These are phyloP conservation scores for Naumovozyma castellii DNA, from an alignment of 805 yeast species.

Conservation along the genomic window DNA sequence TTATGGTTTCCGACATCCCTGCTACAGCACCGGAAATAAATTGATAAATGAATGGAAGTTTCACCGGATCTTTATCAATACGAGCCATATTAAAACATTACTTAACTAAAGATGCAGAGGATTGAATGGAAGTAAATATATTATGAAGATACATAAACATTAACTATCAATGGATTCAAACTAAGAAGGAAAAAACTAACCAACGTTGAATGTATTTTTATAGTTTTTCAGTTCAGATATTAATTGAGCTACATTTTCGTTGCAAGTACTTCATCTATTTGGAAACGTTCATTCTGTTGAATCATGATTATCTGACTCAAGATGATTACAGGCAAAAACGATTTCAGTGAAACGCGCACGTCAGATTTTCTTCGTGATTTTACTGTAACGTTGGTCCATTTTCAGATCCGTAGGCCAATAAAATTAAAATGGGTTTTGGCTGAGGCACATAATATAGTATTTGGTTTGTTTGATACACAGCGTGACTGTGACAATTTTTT, in stretches of 20 bases:
- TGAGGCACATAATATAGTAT: background rate
- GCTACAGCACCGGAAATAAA: constrained; percentile 91
- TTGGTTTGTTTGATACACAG: no score
- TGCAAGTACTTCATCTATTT: background rate
- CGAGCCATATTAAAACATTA: background rate
- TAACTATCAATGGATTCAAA: background rate
- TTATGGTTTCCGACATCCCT: constrained; percentile 90
- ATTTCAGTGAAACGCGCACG: background rate
- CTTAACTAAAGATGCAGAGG: background rate
- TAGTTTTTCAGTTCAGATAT: background rate
- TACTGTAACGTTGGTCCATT: no score
- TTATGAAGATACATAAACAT: background rate
- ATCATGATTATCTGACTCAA: background rate
- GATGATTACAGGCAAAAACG: background rate
- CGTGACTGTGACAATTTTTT: no score
- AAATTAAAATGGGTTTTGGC: background rate
- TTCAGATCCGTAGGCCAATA: background rate
- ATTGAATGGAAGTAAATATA: background rate
- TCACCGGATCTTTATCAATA: background rate
- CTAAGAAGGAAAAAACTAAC: background rate
- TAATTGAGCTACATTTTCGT: background rate
- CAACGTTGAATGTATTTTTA: background rate
- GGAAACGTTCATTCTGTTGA: background rate
- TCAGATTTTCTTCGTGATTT: background rate
- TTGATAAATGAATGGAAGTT: constrained; percentile 79